Percentiles rank a stretch among this genome's conserved stretches.
These are phyloP conservation scores for Cladosporium cucumerinum DNA, from an alignment of 2,329 filamentous ascomycete genomes.

Conservation along the genomic window DNA sequence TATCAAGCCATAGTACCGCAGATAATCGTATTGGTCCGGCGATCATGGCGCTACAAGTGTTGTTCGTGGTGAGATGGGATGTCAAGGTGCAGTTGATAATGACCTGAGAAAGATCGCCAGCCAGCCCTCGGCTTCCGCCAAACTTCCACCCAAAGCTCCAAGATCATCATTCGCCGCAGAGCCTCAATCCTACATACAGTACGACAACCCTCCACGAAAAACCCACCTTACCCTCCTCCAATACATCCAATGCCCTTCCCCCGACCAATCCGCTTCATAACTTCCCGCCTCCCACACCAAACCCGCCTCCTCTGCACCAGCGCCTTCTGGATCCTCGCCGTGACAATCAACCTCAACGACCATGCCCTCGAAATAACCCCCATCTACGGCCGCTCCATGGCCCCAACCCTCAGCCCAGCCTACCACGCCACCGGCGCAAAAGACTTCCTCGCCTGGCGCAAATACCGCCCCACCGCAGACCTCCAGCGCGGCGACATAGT, in stretches of 20 bases:
- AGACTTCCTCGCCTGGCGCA: constrained; percentile 41
- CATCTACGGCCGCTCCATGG: constrained; percentile 44
- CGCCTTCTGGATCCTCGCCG: constrained; percentile 13
- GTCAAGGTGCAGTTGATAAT: neutral
- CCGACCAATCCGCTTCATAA: neutral
- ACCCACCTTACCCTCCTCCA: neutral
- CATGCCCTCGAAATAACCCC: constrained; percentile 37
- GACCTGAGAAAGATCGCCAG: neutral
- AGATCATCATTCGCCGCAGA: neutral
- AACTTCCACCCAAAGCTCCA: neutral
- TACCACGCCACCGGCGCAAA: constrained; percentile 38
- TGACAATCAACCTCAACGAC: constrained; percentile 36
- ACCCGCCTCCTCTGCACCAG: neutral
- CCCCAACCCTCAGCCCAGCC: constrained; percentile 44
- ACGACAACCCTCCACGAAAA: neutral
- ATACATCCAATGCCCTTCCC: neutral
- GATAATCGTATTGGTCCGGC: too few species aligned
- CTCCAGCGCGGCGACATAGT: constrained; percentile 45
- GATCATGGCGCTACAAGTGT: too few species aligned
- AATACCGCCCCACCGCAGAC: constrained; percentile 25
- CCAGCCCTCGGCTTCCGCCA: neutral
- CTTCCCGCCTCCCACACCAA: neutral
- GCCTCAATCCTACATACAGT: neutral
- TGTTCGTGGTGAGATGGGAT: too few species aligned
- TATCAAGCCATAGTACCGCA: neutral